These are phyloP conservation scores for Scheffersomyces parashehatae DNA, from an alignment of 1,139 yeast species.

Conservation along the genomic window DNA sequence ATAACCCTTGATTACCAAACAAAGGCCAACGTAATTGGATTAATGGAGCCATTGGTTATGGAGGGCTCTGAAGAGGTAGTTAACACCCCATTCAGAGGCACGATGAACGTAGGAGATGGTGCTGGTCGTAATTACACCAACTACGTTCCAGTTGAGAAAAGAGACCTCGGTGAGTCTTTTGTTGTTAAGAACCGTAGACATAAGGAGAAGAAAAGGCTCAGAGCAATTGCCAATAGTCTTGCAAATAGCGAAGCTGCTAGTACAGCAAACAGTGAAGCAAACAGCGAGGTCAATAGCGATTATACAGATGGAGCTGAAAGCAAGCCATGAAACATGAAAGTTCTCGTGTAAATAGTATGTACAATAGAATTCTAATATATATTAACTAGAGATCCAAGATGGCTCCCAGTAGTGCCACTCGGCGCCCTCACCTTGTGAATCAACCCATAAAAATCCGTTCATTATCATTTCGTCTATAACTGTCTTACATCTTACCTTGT, in stretches of 20 bases:
- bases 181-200: constrained; percentile 70
- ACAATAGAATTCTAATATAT: background rate
- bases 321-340: too few relatives aligned
- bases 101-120: constrained; percentile 71
- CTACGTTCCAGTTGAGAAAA: constrained; percentile 58
- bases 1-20: constrained; percentile 35
- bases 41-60: constrained; percentile 27
- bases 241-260: background rate
- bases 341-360: background rate
- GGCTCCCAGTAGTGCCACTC: constrained; percentile 69
- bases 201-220: constrained; percentile 42
- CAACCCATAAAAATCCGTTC: constrained; percentile 84
- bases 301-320: too few relatives aligned
- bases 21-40: constrained; percentile 33
- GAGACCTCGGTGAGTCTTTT: constrained; percentile 62
- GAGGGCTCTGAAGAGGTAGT: constrained; percentile 19
- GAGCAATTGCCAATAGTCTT: constrained; percentile 1
- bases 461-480: constrained; percentile 79
- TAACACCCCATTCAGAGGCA: constrained; percentile 25
- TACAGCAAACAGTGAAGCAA: background rate
- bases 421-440: constrained; percentile 47
- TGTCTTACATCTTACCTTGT: constrained; percentile 54
- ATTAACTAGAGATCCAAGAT: constrained; percentile 31
- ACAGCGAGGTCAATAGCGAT: background rate
- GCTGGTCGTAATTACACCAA: constrained; percentile 54